A percentile compares a stretch with the other conserved stretches of the same genome.
Conservation (phyloP, 176 grass and related monocot genomes). For the Urochloa ruziziensis region DNA sequence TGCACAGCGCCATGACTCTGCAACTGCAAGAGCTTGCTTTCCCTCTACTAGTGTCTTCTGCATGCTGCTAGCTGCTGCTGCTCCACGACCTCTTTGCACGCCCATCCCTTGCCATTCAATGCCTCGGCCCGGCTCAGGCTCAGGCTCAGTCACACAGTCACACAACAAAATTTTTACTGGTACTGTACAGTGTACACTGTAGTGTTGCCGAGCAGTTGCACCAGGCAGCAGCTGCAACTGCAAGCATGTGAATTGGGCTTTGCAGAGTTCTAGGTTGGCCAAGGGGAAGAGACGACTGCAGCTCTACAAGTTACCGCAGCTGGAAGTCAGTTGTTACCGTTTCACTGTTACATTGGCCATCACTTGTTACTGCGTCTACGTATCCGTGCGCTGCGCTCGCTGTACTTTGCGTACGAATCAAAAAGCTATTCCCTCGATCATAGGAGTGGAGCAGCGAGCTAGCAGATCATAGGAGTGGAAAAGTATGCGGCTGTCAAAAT, state of each 20-base stretch:
- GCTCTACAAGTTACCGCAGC: neutral
- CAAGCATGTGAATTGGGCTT: constrained; percentile 6
- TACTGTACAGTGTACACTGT: neutral
- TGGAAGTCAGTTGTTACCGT: constrained; percentile 23
- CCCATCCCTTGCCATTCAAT: constrained; percentile 43
- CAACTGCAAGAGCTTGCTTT: constrained; percentile 9
- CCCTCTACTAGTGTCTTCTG: constrained; percentile 51
- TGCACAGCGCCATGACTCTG: constrained; percentile 43
- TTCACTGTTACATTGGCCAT: constrained; percentile 44
- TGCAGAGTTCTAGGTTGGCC: constrained; percentile 29
- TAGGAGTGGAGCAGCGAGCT: neutral
- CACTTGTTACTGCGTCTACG: neutral
- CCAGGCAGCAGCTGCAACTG: neutral
- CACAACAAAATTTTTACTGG: constrained; percentile 6
- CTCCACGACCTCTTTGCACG: constrained; percentile 48
- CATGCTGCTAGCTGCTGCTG: constrained; percentile 12
- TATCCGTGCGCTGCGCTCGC: neutral
- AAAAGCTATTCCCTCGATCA: no score
- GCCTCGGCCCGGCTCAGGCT: neutral
- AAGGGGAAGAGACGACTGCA: neutral
- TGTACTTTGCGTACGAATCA: no score
- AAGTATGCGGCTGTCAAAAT: neutral
- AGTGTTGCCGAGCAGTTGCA: neutral
- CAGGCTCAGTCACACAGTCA: neutral
- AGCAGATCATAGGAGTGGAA: neutral